A percentile compares a stretch with the other conserved stretches of the same genome.
Conservation (phyloP, 2,329 filamentous ascomycete genomes). For the Colletotrichum sansevieriae region DNA sequence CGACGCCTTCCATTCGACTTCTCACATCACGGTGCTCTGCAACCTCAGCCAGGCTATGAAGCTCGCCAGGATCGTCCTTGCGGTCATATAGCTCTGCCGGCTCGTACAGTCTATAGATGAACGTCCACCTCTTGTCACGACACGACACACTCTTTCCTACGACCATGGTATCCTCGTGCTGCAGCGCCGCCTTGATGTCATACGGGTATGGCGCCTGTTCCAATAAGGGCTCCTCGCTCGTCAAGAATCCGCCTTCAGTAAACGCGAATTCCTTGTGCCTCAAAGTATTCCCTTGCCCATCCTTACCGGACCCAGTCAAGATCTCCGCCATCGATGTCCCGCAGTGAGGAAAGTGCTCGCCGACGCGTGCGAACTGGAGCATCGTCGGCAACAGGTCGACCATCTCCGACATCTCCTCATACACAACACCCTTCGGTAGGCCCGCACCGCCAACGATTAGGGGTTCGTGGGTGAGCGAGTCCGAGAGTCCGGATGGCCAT, state of each 20-base stretch:
- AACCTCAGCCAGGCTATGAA: conserved; percentile 54
- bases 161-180: conserved; percentile 58
- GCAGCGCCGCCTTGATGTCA: conserved; percentile 59
- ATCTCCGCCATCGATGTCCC: conserved; percentile 37
- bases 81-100: conserved; percentile 58
- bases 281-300: conserved; percentile 30
- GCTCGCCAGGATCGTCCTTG: conserved; percentile 52
- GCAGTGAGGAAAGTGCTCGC: conserved; percentile 54
- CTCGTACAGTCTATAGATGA: conserved; percentile 61
- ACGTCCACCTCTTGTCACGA: conserved; percentile 55
- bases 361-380: conserved; percentile 54
- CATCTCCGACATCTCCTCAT: conserved; percentile 57
- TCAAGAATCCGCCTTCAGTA: conserved; percentile 60
- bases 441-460: conserved; percentile 58
- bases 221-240: conserved; percentile 58
- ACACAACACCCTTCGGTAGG: conserved; percentile 51
- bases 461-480: conserved; percentile 57
- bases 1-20: conserved; percentile 48
- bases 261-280: conserved; percentile 57
- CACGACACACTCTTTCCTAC: conserved; percentile 58
- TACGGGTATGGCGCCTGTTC: conserved; percentile 60
- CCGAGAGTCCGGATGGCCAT: conserved; percentile 59
- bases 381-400: conserved; percentile 60
- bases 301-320: conserved; percentile 8
- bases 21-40: conserved; percentile 44